Conservation (phyloP, 2,329 filamentous ascomycete species). For the Paraconiothyrium brasiliense region DNA sequence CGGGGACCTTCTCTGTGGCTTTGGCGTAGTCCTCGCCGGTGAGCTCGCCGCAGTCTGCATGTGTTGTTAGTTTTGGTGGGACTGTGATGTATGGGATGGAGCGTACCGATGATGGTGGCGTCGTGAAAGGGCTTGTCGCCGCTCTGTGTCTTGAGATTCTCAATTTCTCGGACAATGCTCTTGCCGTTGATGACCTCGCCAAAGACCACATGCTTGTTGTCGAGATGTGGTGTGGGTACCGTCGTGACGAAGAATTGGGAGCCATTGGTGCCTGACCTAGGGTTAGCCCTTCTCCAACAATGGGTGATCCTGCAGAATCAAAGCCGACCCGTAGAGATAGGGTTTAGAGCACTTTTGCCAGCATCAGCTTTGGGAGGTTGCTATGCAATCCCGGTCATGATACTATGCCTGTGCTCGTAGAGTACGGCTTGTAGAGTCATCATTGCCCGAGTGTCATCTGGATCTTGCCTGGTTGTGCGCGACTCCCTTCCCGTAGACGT, state of each 20-base stretch:
- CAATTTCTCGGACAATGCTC: slow-evolving; percentile 87
- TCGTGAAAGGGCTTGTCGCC: slow-evolving; percentile 82
- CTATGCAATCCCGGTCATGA: background rate
- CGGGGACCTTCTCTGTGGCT: slow-evolving; percentile 74
- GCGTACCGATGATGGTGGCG: slow-evolving; percentile 69
- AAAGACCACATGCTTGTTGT: slow-evolving; percentile 97
- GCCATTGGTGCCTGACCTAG: slow-evolving; percentile 81
- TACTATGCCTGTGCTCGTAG: background rate
- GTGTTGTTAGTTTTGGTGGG: slow-evolving; percentile 9
- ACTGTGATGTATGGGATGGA: background rate
- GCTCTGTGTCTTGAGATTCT: slow-evolving; percentile 78
- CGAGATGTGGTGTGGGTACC: slow-evolving; percentile 90
- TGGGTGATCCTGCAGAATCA: background rate
- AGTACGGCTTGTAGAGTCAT: background rate
- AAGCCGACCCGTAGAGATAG: background rate
- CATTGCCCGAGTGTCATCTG: background rate
- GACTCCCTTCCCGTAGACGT: background rate
- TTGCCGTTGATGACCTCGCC: slow-evolving; percentile 94
- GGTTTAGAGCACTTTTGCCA: background rate
- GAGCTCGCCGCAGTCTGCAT: slow-evolving; percentile 85
- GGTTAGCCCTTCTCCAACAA: slow-evolving; percentile 18
- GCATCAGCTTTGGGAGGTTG: background rate
- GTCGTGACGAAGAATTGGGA: slow-evolving; percentile 99
- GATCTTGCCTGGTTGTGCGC: background rate
- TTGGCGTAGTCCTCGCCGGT: slow-evolving; percentile 73